Percentiles rank a stretch among this genome's conserved stretches.
These are phyloP conservation scores for Mallotus nudiflorus DNA, from an alignment of 345 rosid genomes.

Conservation along the genomic window DNA sequence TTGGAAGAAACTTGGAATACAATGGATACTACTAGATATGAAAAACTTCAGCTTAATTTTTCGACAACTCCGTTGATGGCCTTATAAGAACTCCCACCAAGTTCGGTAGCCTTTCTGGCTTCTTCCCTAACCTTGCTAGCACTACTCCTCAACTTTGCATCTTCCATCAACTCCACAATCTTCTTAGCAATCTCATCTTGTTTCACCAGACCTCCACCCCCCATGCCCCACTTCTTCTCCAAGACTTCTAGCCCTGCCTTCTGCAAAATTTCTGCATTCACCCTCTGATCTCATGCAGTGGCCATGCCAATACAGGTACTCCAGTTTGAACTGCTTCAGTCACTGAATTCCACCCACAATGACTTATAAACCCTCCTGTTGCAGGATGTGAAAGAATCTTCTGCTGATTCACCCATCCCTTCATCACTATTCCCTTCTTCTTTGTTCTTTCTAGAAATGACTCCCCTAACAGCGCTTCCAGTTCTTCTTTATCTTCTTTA, in stretches of 20 bases:
- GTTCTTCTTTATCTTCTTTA: too few species aligned
- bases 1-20: too few species aligned
- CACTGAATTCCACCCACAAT: too few species aligned
- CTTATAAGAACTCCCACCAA: constrained; percentile 2
- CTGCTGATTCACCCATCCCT: too few species aligned
- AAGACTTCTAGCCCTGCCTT: not conserved
- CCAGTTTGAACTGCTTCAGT: too few species aligned
- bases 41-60: not conserved
- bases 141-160: not conserved
- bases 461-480: too few species aligned
- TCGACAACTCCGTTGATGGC: not conserved
- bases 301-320: constrained; percentile 16
- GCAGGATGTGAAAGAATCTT: too few species aligned
- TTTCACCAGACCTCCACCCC: not conserved
- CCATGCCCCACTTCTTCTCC: constrained; percentile 4
- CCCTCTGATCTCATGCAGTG: constrained; percentile 15
- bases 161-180: not conserved
- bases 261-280: too few species aligned
- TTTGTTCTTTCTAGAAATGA: too few species aligned
- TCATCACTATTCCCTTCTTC: too few species aligned
- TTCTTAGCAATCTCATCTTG: not conserved
- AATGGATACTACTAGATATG: too few species aligned
- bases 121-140: constrained; percentile 1
- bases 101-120: constrained; percentile 4
- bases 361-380: too few species aligned